phyloP scores from a whole-genome alignment of 1,139 yeast genomes.

The Debaryomyces robertsiae region DNA sequence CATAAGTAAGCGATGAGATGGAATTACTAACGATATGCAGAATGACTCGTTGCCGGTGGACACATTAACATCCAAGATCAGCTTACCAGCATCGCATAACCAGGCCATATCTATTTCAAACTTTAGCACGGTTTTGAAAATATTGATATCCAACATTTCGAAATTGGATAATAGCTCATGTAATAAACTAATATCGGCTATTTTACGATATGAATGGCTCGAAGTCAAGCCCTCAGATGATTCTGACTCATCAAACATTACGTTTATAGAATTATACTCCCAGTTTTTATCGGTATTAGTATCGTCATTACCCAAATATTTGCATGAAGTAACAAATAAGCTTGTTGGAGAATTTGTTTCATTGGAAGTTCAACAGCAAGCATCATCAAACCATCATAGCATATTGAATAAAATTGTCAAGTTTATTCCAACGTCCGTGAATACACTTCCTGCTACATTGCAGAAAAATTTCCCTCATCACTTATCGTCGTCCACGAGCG shows the following conservation, averaged over 20 bases:
- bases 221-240: conserved; percentile 23
- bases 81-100: conserved; percentile 31
- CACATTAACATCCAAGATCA: conserved; percentile 40
- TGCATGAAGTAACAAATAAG: conserved; percentile 74
- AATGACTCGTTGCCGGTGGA: conserved; percentile 41
- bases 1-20: conserved; percentile 1
- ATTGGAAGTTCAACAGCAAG: conserved; percentile 16
- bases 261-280: conserved; percentile 55
- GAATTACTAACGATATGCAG: conserved; percentile 29
- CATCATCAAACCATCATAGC: conserved; percentile 57
- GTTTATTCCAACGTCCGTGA: conserved; percentile 79
- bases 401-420: conserved; percentile 63
- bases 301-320: conserved; percentile 86
- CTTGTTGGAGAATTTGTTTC: conserved; percentile 60
- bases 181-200: conserved; percentile 35
- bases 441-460: conserved; percentile 61
- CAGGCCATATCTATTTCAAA: conserved; percentile 42
- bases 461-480: conserved; percentile 78
- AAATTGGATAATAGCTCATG: conserved; percentile 42
- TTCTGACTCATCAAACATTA: conserved; percentile 24
- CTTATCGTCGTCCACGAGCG: conserved; percentile 53
- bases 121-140: conserved; percentile 37
- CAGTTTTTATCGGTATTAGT: conserved; percentile 78
- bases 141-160: conserved; percentile 39
- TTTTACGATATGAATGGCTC: conserved; percentile 60